Conservation (phyloP, 495 filamentous ascomycete species). For the Chaetomidium leptoderma region DNA sequence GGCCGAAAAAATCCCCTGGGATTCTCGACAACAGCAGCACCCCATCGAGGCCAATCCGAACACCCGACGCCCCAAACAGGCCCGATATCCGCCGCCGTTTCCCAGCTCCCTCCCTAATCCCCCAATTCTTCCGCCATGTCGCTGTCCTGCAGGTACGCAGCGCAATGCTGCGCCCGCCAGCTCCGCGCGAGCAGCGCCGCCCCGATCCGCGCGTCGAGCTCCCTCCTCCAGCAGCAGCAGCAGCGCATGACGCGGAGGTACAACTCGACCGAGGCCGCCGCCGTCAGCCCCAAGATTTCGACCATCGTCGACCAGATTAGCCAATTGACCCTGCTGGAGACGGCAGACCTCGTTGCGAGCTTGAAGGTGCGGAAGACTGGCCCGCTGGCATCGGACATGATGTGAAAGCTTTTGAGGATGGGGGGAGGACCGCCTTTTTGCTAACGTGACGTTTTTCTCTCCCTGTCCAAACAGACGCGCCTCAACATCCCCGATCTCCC, state of each 20-base stretch:
- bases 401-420: neutral
- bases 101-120: constrained; percentile 1
- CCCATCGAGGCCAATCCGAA: constrained; percentile 16
- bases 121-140: constrained; percentile 44
- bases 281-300: constrained; percentile 80
- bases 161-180: constrained; percentile 56
- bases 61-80: constrained; percentile 8
- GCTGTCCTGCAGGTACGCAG: constrained; percentile 53
- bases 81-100: constrained; percentile 4
- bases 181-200: constrained; percentile 37
- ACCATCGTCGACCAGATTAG: constrained; percentile 97
- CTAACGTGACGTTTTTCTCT: constrained; percentile 1
- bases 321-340: constrained; percentile 94
- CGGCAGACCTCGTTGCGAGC: constrained; percentile 85
- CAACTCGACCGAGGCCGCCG: constrained; percentile 64
- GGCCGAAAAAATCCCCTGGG: constrained; percentile 26
- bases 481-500: constrained; percentile 98
- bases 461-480: constrained; percentile 58
- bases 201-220: constrained; percentile 37
- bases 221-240: constrained; percentile 32
- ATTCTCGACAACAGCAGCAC: constrained; percentile 20
- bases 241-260: constrained; percentile 53
- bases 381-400: neutral
- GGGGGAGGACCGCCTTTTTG: neutral
- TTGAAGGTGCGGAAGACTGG: constrained; percentile 63